These are phyloP conservation scores for Teunomyces panamensis DNA, from an alignment of 805 yeast species.

Conservation along the genomic window DNA sequence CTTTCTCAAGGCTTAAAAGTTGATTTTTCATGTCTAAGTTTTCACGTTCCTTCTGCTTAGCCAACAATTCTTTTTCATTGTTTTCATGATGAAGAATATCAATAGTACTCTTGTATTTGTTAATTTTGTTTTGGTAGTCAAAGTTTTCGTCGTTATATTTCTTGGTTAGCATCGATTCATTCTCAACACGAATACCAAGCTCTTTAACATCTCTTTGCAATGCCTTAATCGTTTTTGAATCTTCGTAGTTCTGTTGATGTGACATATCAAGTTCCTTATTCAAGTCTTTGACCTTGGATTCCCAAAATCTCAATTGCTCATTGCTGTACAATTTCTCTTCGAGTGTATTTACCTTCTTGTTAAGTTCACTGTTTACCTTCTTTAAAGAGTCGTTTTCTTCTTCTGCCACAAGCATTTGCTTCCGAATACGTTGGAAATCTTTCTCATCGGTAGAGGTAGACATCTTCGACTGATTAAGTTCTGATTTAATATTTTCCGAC, in stretches of 20 bases:
- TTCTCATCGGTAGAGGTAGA: slow-evolving; percentile 25
- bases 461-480: slow-evolving; percentile 30
- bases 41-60: slow-evolving; percentile 54
- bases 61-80: slow-evolving; percentile 42
- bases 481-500: slow-evolving; percentile 31
- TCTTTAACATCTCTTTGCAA: slow-evolving; percentile 56
- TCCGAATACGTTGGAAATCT: slow-evolving; percentile 39
- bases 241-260: slow-evolving; percentile 48
- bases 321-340: slow-evolving; percentile 49
- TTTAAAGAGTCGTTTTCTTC: slow-evolving; percentile 69
- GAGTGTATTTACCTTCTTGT: slow-evolving; percentile 40
- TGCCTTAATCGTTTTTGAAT: slow-evolving; percentile 46
- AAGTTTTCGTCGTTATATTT: slow-evolving; percentile 59
- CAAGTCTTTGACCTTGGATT: slow-evolving; percentile 49
- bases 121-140: slow-evolving; percentile 50
- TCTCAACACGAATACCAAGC: slow-evolving; percentile 48
- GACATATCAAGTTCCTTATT: slow-evolving; percentile 49
- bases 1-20: slow-evolving; percentile 52
- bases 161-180: slow-evolving; percentile 48
- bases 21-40: slow-evolving; percentile 53
- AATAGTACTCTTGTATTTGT: slow-evolving; percentile 35
- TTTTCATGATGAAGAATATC: slow-evolving; percentile 39
- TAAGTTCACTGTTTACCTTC: slow-evolving; percentile 52
- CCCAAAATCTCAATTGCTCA: slow-evolving; percentile 61
- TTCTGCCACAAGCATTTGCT: slow-evolving; percentile 51